Conservation (phyloP, 2,329 filamentous ascomycete genomes). For the Lasiodiplodia sp. region DNA sequence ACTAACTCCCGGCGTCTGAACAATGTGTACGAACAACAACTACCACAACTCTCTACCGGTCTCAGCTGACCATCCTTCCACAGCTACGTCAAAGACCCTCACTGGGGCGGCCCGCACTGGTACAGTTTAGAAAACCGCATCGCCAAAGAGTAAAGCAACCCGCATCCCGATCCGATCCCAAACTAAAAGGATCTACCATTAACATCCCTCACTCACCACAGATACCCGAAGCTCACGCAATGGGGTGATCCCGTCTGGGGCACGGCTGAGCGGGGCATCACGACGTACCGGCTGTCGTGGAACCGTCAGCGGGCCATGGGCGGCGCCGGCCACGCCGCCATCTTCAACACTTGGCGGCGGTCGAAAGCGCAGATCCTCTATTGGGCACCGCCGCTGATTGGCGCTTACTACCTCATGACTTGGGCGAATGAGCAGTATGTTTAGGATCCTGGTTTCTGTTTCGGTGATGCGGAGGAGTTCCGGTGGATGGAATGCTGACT, state of each 20-base stretch:
- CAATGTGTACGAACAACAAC: conserved; percentile 1
- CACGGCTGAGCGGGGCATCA: conserved; percentile 63
- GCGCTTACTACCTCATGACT: conserved; percentile 81
- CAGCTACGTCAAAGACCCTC: conserved; percentile 15
- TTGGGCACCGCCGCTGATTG: conserved; percentile 78
- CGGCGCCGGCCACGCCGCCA: conserved; percentile 76
- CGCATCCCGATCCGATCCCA: not conserved
- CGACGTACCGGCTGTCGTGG: conserved; percentile 76
- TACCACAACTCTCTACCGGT: accelerated
- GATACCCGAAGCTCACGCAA: conserved; percentile 4
- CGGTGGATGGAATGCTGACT: not conserved
- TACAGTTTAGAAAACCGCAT: conserved; percentile 19
- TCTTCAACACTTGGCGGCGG: conserved; percentile 96
- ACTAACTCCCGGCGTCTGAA: not conserved
- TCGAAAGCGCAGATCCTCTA: conserved; percentile 87
- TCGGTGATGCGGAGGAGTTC: not conserved
- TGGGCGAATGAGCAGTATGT: conserved; percentile 91
- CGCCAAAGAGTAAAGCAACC: not conserved
- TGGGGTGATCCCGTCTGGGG: conserved; percentile 25
- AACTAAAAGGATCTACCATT: not conserved
- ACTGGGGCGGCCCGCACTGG: conserved; percentile 16
- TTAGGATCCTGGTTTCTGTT: not conserved
- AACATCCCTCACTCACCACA: not conserved
- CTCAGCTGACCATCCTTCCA: not conserved
- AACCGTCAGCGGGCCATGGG: conserved; percentile 92